phyloP scores from a whole-genome alignment of 2,329 filamentous ascomycete species.

The Pseudocercospora pini-densiflorae region DNA sequence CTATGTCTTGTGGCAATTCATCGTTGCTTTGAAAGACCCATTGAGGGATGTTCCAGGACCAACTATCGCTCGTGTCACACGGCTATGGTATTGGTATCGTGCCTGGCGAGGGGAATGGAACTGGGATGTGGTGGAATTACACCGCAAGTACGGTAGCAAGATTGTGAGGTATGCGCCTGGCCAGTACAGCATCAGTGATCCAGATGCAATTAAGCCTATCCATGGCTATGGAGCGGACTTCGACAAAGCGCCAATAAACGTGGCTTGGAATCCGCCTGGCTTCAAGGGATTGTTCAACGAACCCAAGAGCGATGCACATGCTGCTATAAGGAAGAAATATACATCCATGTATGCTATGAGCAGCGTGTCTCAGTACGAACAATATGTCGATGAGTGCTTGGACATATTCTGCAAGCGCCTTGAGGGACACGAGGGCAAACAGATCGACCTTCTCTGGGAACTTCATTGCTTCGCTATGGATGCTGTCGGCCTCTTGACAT shows the following conservation, averaged over 20 bases:
- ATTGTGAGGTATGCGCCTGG: constrained; percentile 74
- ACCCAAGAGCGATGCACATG: constrained; percentile 17
- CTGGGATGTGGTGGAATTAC: constrained; percentile 43
- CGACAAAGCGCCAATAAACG: constrained; percentile 37
- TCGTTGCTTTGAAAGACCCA: constrained; percentile 1
- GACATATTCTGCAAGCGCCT: constrained; percentile 10
- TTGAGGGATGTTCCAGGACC: constrained; percentile 22
- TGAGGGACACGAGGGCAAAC: background rate
- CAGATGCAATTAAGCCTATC: constrained; percentile 59
- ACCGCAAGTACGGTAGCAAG: constrained; percentile 66
- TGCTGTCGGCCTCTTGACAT: constrained; percentile 44
- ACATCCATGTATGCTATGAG: constrained; percentile 22
- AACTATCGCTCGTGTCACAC: constrained; percentile 21
- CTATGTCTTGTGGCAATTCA: no score
- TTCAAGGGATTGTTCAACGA: constrained; percentile 21
- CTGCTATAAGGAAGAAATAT: constrained; percentile 18
- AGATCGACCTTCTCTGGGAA: constrained; percentile 18
- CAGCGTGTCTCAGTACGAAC: constrained; percentile 16
- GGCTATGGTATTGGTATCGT: constrained; percentile 18
- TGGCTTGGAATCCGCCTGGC: constrained; percentile 20
- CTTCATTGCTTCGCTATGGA: constrained; percentile 41
- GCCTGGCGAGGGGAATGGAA: constrained; percentile 24
- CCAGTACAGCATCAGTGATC: constrained; percentile 73
- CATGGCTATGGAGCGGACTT: constrained; percentile 19
- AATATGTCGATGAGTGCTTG: constrained; percentile 15